These are phyloP conservation scores for Erythrobasidium hasegawianum DNA, from an alignment of 1,284 basidiomycete genomes.

Conservation along the genomic window DNA sequence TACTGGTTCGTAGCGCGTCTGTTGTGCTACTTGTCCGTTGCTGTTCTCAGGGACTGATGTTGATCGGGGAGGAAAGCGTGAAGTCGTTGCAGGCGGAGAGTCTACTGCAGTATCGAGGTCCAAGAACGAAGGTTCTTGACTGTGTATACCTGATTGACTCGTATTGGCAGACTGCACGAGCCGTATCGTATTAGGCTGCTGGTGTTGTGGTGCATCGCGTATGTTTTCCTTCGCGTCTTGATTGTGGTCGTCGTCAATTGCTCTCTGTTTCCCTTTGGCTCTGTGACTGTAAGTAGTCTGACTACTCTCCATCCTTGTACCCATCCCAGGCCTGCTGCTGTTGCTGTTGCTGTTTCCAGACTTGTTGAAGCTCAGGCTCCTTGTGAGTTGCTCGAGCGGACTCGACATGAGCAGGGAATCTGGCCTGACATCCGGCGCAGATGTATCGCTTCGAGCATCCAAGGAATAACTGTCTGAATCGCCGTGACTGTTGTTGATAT, in stretches of 20 bases:
- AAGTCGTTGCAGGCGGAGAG: background rate
- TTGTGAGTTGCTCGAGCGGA: slow-evolving; percentile 29
- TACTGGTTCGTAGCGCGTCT: slow-evolving; percentile 16
- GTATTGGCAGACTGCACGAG: background rate
- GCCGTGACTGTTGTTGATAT: too few species aligned
- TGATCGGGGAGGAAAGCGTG: background rate
- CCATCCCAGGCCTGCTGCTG: too few species aligned
- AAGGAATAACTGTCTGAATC: slow-evolving; percentile 16
- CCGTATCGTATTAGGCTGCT: background rate
- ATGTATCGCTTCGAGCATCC: slow-evolving; percentile 27
- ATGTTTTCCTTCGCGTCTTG: slow-evolving; percentile 4
- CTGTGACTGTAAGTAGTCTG: too few species aligned
- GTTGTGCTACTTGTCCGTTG: background rate
- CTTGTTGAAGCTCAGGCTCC: slow-evolving; percentile 30
- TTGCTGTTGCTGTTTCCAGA: too few species aligned
- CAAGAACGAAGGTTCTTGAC: background rate
- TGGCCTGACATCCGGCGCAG: slow-evolving; percentile 9
- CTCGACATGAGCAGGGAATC: slow-evolving; percentile 26
- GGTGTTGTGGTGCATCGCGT: background rate
- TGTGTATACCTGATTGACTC: background rate
- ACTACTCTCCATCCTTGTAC: background rate
- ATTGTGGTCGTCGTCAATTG: background rate
- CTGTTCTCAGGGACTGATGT: too few species aligned
- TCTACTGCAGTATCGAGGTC: background rate
- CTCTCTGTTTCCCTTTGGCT: background rate